phyloP scores from a whole-genome alignment of 768 basidiomycete species.

The Collybia sp. region DNA sequence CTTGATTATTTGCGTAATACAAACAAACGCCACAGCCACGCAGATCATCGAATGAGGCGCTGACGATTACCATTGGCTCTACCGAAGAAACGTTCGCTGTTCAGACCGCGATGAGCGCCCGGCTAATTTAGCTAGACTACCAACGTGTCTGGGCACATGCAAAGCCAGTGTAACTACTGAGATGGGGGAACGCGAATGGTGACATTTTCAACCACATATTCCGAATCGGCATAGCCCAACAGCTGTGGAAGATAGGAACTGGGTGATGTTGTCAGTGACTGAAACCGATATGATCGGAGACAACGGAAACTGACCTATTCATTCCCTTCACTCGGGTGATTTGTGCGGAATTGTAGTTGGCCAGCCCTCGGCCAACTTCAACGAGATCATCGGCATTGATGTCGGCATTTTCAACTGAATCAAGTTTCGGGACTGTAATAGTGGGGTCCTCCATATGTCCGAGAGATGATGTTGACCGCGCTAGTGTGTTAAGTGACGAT shows the following conservation, averaged over 20 bases:
- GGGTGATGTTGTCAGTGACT: conserved; percentile 12
- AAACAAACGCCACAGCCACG: not conserved
- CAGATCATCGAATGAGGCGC: not conserved
- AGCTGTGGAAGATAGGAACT: conserved; percentile 79
- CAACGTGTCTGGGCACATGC: conserved; percentile 1
- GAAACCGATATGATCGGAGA: conserved; percentile 1
- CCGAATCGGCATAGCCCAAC: conserved; percentile 92
- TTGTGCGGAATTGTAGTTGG: conserved; percentile 94
- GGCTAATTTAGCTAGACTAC: not conserved
- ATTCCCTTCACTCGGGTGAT: conserved; percentile 84
- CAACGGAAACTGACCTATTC: conserved; percentile 65
- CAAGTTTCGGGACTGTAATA: conserved; percentile 19
- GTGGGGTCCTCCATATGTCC: conserved; percentile 28
- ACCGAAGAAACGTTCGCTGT: too few species aligned
- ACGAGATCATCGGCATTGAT: conserved; percentile 58
- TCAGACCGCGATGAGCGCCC: too few species aligned
- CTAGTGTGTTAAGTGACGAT: conserved; percentile 39
- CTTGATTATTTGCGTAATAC: not conserved
- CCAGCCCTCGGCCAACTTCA: conserved; percentile 91
- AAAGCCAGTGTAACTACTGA: conserved; percentile 2
- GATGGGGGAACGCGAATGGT: conserved; percentile 64
- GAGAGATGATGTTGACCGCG: conserved; percentile 32
- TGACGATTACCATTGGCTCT: too few species aligned
- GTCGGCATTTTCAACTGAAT: conserved; percentile 6
- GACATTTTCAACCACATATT: conserved; percentile 95